phyloP scores from a whole-genome alignment of 75 land plant species.

The Cryptomeria japonica region DNA sequence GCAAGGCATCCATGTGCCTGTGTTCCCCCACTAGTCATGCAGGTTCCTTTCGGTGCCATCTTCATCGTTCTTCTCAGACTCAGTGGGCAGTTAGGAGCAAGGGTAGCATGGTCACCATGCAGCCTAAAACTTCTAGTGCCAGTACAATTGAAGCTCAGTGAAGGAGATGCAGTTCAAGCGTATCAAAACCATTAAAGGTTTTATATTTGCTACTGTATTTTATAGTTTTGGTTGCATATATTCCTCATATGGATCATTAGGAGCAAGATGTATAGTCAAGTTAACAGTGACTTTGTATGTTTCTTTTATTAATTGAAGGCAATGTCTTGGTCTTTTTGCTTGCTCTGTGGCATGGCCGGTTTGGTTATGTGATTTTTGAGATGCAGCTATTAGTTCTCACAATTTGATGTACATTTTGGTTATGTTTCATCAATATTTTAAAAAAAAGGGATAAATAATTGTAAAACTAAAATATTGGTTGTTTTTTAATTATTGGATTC shows the following conservation, averaged over 20 bases:
- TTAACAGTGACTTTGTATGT: neutral
- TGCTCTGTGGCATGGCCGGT: too few relatives aligned
- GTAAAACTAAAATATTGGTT: too few relatives aligned
- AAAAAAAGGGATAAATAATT: too few relatives aligned
- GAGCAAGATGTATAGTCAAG: neutral
- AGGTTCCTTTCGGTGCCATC: slow-evolving; percentile 6
- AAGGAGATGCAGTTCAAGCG: neutral
- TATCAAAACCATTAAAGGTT: neutral
- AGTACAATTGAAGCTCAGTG: neutral
- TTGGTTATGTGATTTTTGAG: too few relatives aligned
- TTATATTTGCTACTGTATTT: neutral
- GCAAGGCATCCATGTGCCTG: neutral
- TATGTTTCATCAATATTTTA: too few relatives aligned
- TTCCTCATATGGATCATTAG: too few relatives aligned
- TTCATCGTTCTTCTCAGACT: slow-evolving; percentile 4
- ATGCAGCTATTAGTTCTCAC: too few relatives aligned
- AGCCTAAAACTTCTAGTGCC: neutral
- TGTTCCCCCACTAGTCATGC: slow-evolving; percentile 12
- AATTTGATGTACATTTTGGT: too few relatives aligned
- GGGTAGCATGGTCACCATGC: neutral
- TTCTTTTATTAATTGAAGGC: neutral
- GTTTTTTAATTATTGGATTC: too few relatives aligned
- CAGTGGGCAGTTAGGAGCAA: neutral
- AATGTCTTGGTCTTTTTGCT: neutral
- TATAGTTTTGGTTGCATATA: neutral